phyloP scores from a whole-genome alignment of 2,329 filamentous ascomycete genomes.

The Diplodia intermedia region DNA sequence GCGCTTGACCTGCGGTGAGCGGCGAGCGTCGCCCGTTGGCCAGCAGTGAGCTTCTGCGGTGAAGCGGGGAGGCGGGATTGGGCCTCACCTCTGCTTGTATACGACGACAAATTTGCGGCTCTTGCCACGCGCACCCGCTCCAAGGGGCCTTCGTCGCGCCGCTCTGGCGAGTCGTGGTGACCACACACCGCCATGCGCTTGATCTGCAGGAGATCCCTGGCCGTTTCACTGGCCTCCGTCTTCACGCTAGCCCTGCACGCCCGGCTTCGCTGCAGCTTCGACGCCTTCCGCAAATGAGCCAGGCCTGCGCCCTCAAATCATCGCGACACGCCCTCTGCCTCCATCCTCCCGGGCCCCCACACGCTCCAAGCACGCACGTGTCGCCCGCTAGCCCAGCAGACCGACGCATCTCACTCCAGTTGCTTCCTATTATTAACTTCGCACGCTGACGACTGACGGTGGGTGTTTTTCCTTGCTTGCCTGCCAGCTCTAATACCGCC shows the following conservation, averaged over 20 bases:
- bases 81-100: slow-evolving; percentile 20
- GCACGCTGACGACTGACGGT: neutral
- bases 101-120: slow-evolving; percentile 17
- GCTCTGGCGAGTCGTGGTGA: neutral
- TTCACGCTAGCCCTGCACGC: slow-evolving; percentile 14
- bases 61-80: neutral
- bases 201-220: slow-evolving; percentile 32
- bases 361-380: slow-evolving; percentile 25
- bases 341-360: slow-evolving; percentile 24
- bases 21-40: neutral
- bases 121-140: slow-evolving; percentile 4
- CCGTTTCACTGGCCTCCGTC: slow-evolving; percentile 26
- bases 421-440: slow-evolving; percentile 21
- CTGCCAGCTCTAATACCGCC: neutral
- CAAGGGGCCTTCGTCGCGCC: no score
- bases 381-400: slow-evolving; percentile 7
- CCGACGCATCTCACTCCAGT: slow-evolving; percentile 3
- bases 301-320: slow-evolving; percentile 17
- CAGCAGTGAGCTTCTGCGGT: neutral
- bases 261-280: slow-evolving; percentile 21
- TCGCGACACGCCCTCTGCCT: slow-evolving; percentile 14
- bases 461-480: neutral
- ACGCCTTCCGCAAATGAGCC: slow-evolving; percentile 2
- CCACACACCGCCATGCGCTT: slow-evolving; percentile 8
- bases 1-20: slow-evolving; percentile 12